Evolutionary conservation across 495 filamentous ascomycete species (phyloP).

Genomic region (Penicillium pulvis): DNA sequence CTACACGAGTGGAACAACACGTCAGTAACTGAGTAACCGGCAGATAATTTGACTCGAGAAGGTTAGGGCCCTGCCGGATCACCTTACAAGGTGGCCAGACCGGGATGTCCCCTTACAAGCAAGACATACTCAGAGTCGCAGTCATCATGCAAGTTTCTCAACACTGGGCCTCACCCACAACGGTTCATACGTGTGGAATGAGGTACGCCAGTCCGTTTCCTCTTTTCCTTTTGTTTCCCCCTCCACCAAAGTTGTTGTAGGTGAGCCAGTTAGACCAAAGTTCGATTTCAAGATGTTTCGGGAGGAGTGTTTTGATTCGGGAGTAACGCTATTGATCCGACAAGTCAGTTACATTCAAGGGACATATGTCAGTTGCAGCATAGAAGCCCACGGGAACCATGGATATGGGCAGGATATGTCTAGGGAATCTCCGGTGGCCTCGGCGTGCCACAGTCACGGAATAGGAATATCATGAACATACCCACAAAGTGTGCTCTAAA

Average conservation of each 20-base stretch:
- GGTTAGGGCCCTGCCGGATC: constrained; percentile 10
- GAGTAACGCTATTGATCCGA: background rate
- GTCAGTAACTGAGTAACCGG: constrained; percentile 47
- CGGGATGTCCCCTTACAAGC: constrained; percentile 28
- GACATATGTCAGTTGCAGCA: background rate
- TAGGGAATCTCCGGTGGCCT: constrained; percentile 3
- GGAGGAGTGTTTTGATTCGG: background rate
- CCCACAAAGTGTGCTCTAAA: constrained; percentile 29
- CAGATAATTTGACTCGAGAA: constrained; percentile 22
- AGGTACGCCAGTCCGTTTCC: constrained; percentile 16
- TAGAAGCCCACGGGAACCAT: background rate
- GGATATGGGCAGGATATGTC: constrained; percentile 1
- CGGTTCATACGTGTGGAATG: constrained; percentile 20
- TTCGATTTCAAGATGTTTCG: constrained; percentile 5
- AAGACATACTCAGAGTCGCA: constrained; percentile 53
- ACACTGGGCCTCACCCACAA: constrained; percentile 38
- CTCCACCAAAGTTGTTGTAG: constrained; percentile 22
- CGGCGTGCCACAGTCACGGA: constrained; percentile 25
- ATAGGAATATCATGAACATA: constrained; percentile 25
- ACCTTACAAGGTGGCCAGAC: constrained; percentile 16
- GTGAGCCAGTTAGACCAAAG: constrained; percentile 13
- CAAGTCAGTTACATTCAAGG: background rate
- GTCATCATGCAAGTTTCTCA: constrained; percentile 45
- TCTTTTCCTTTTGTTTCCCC: constrained; percentile 21
- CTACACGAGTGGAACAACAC: constrained; percentile 40